Percentiles rank a stretch among this genome's conserved stretches.
phyloP scores from a whole-genome alignment of 73 alveolate genomes.

The Paramecium biaurelia region DNA sequence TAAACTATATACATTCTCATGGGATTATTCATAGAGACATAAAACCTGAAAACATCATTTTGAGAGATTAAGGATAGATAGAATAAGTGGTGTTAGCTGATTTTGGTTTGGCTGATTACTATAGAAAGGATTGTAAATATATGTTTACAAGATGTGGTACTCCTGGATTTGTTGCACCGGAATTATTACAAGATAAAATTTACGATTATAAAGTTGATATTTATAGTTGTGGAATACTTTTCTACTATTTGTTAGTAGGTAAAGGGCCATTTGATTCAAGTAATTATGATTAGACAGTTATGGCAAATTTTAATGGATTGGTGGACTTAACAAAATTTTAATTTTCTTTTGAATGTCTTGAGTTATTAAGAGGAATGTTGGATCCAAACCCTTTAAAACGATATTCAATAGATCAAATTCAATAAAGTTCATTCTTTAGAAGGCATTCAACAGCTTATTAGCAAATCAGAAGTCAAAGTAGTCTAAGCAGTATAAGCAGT shows the following conservation, averaged over 20 bases:
- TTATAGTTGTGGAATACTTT: slow-evolving; percentile 72
- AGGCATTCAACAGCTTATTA: not conserved
- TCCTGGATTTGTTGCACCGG: slow-evolving; percentile 79
- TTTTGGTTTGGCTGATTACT: slow-evolving; percentile 85
- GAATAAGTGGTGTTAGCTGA: slow-evolving; percentile 76
- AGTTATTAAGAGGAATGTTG: slow-evolving; percentile 16
- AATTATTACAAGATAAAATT: slow-evolving; percentile 66
- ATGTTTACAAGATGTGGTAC: slow-evolving; percentile 76
- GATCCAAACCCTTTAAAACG: slow-evolving; percentile 43
- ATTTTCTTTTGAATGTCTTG: slow-evolving; percentile 14
- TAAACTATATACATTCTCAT: slow-evolving; percentile 75
- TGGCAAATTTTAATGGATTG: slow-evolving; percentile 9
- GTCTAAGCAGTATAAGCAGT: not conserved
- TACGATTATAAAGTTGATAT: slow-evolving; percentile 74
- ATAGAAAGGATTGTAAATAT: slow-evolving; percentile 49
- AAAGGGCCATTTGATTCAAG: slow-evolving; percentile 64
- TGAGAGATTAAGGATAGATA: slow-evolving; percentile 67
- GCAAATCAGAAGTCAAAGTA: not conserved
- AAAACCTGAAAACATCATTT: slow-evolving; percentile 85
- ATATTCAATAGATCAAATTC: slow-evolving; percentile 11
- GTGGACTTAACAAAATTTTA: not conserved
- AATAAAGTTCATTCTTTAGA: not conserved
- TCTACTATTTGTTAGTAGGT: slow-evolving; percentile 69
- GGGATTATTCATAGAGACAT: slow-evolving; percentile 86
- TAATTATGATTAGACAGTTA: slow-evolving; percentile 55